These are phyloP conservation scores for Cyberlindnera mrakii DNA, from an alignment of 805 yeast species.

Conservation along the genomic window DNA sequence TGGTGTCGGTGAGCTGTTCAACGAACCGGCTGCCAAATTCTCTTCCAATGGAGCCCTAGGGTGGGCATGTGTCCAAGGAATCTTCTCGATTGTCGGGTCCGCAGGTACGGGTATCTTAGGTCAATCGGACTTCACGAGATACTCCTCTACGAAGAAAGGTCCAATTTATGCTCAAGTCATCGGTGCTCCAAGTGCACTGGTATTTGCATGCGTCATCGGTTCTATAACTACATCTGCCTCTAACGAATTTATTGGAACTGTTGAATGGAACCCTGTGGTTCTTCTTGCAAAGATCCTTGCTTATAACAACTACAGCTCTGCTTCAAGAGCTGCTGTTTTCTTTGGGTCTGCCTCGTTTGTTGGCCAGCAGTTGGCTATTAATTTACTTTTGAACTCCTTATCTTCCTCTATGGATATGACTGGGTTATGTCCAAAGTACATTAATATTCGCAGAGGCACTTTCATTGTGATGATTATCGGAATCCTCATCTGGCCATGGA, in stretches of 20 bases:
- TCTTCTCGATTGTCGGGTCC: constrained; percentile 22
- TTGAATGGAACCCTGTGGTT: constrained; percentile 26
- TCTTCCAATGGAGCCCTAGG: constrained; percentile 12
- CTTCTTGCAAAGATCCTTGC: constrained; percentile 15
- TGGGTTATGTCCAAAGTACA: constrained; percentile 20
- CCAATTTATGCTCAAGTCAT: constrained; percentile 22
- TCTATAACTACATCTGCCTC: constrained; percentile 26
- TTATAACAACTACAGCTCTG: constrained; percentile 19
- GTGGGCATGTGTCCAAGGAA: constrained; percentile 27
- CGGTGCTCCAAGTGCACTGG: constrained; percentile 24
- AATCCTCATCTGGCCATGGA: constrained; percentile 32
- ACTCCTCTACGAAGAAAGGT: constrained; percentile 21
- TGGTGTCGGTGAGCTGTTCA: constrained; percentile 23
- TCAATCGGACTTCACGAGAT: constrained; percentile 30
- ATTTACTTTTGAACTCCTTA: constrained; percentile 24
- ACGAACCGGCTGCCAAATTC: constrained; percentile 2
- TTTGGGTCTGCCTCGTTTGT: constrained; percentile 24
- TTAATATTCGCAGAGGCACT: constrained; percentile 32
- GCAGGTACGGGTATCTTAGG: constrained; percentile 27
- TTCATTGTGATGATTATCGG: constrained; percentile 26
- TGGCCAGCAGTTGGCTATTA: constrained; percentile 27
- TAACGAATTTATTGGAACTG: constrained; percentile 21
- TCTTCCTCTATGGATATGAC: constrained; percentile 23
- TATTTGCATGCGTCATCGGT: constrained; percentile 28
- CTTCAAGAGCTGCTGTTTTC: constrained; percentile 27